Conservation (phyloP, 2,329 filamentous ascomycete species). For the Colletotrichum abscissum region DNA sequence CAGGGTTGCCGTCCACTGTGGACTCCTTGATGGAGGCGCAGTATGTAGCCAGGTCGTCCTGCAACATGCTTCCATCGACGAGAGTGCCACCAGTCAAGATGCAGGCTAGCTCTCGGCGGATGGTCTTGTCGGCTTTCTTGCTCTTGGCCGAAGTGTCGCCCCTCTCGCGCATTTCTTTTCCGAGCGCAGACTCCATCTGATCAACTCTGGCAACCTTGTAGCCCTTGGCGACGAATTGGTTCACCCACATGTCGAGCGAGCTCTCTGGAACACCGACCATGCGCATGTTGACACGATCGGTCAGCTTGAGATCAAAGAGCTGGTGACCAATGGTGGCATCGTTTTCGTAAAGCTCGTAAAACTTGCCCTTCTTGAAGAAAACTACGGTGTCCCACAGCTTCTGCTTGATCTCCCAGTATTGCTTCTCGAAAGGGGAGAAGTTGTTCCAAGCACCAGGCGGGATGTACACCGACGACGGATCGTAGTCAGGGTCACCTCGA, state of each 20-base stretch:
- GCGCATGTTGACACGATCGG: slow-evolving; percentile 98
- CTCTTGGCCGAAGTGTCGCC: slow-evolving; percentile 69
- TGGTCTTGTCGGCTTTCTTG: slow-evolving; percentile 90
- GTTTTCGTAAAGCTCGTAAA: slow-evolving; percentile 98
- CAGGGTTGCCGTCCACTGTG: slow-evolving; percentile 77
- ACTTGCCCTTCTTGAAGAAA: slow-evolving; percentile 99
- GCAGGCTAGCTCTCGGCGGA: slow-evolving; percentile 88
- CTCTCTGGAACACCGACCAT: slow-evolving; percentile 99
- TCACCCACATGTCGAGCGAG: slow-evolving; percentile 96
- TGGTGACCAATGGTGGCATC: slow-evolving; percentile 97
- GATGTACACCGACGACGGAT: slow-evolving; percentile 90
- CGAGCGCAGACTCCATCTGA: slow-evolving; percentile 94
- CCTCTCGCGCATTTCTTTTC: slow-evolving; percentile 98
- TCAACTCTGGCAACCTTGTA: slow-evolving; percentile 97
- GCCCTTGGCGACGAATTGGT: slow-evolving; percentile 97
- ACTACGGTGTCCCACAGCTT: slow-evolving; percentile 98
- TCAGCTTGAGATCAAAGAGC: slow-evolving; percentile 96
- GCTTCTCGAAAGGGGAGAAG: slow-evolving; percentile 95
- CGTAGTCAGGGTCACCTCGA: slow-evolving; percentile 85
- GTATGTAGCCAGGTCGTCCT: slow-evolving; percentile 97
- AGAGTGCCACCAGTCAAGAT: slow-evolving; percentile 93
- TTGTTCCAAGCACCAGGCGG: slow-evolving; percentile 82
- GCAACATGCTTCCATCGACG: slow-evolving; percentile 95
- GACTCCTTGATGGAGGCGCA: slow-evolving; percentile 95
- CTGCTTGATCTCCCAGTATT: slow-evolving; percentile 99